These are phyloP conservation scores for Cucurbita maxima DNA, from an alignment of 306 rosid genomes.

Conservation along the genomic window DNA sequence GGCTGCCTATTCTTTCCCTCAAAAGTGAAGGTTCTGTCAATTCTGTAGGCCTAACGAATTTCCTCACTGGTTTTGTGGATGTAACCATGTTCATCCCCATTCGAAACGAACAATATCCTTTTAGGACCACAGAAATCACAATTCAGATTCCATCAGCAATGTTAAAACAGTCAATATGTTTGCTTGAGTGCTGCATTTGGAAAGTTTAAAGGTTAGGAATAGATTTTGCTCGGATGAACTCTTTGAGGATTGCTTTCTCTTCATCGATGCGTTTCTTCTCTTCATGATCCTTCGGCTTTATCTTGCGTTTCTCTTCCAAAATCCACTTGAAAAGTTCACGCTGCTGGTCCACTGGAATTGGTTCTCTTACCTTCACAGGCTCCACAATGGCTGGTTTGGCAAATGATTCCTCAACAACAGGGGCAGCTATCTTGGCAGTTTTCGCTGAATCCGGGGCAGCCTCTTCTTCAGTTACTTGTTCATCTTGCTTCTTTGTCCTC, in stretches of 20 bases:
- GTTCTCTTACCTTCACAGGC: constrained; percentile 38
- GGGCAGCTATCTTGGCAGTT: constrained; percentile 20
- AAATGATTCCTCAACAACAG: constrained; percentile 18
- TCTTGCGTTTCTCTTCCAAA: constrained; percentile 82
- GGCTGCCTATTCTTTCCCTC: neutral
- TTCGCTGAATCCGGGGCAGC: constrained; percentile 21
- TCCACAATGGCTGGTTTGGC: constrained; percentile 18
- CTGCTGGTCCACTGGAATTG: constrained; percentile 62
- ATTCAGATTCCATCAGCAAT: constrained; percentile 6
- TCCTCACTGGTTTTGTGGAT: neutral
- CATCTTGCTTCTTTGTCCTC: constrained; percentile 62
- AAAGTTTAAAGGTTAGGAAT: constrained; percentile 35
- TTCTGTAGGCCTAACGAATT: neutral
- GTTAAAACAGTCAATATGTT: neutral
- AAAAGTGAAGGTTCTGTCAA: neutral
- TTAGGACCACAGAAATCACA: neutral
- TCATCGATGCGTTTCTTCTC: constrained; percentile 67
- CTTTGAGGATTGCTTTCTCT: constrained; percentile 83
- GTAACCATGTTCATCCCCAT: neutral
- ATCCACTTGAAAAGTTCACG: constrained; percentile 77
- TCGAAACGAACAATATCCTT: neutral
- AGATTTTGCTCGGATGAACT: constrained; percentile 59
- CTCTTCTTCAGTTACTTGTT: constrained; percentile 25
- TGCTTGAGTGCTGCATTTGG: neutral
- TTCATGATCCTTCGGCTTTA: constrained; percentile 48